phyloP scores from a whole-genome alignment of 352 stramenopile genomes.

The Globisporangium irregulare region DNA sequence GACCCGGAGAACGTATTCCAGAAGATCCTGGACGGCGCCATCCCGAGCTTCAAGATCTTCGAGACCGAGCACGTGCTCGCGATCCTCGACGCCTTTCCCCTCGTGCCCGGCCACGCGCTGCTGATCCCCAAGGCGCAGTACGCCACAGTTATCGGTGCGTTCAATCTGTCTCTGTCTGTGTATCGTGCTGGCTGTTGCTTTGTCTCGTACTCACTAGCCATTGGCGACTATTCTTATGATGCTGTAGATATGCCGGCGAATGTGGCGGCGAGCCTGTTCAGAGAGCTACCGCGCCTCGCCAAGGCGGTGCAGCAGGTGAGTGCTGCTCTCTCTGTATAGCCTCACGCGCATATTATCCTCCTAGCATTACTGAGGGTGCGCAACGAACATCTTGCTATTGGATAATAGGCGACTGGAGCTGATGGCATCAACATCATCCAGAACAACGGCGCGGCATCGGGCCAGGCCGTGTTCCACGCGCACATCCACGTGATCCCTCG shows the following conservation, averaged over 20 bases:
- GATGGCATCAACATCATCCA: slow-evolving; percentile 80
- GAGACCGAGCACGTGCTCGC: slow-evolving; percentile 84
- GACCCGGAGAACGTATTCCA: slow-evolving; percentile 76
- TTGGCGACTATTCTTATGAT: not conserved
- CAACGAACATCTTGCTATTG: not conserved
- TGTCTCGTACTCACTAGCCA: not conserved
- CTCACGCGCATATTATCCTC: not conserved
- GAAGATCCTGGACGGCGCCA: slow-evolving; percentile 78
- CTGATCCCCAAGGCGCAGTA: slow-evolving; percentile 74
- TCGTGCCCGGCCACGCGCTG: slow-evolving; percentile 61
- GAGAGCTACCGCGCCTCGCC: slow-evolving; percentile 66
- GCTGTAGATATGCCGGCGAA: slow-evolving; percentile 61
- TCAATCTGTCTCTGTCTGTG: not conserved
- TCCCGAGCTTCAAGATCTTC: slow-evolving; percentile 83
- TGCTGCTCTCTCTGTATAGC: not conserved
- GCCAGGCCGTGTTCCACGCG: slow-evolving; percentile 75
- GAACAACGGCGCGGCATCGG: slow-evolving; percentile 69
- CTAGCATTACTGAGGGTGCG: not conserved
- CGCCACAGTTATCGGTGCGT: slow-evolving; percentile 57
- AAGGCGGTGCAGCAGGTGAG: slow-evolving; percentile 67
- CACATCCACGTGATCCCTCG: slow-evolving; percentile 83
- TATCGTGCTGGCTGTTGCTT: not conserved
- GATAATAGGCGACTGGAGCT: slow-evolving; percentile 44
- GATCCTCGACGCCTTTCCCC: slow-evolving; percentile 79
- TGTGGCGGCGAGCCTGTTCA: slow-evolving; percentile 66